Base-by-base conservation (phyloP, 2,329 filamentous ascomycete genomes). In the Xylaria sp. region DNA sequence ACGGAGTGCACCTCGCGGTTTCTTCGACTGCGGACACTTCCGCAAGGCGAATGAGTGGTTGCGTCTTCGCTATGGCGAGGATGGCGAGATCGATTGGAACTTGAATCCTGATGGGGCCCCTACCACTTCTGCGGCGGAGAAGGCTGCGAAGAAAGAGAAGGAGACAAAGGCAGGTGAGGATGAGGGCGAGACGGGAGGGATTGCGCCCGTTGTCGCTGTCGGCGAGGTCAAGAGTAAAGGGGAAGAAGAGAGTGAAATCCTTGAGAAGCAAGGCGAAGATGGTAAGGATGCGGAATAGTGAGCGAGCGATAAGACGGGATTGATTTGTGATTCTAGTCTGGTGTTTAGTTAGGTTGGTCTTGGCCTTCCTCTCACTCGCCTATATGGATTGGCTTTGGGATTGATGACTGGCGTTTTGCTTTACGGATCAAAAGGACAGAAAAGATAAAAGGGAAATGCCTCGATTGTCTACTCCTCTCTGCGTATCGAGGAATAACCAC, bases 41-140 rank as follows among this genome's bases (percentile, higher is more conserved):
- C 90, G 85, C 71, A 88, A 90, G 82, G 89, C 92, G 56, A 97
- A 97, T 77, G 90, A 92, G 75, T 99, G 96, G 96, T 84, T 99
- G 25, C 83, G 87, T 62, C 80, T 86, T 74, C 86, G 92, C 67
- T 97, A 98, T 80, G 96, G 96, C 0, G 83, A 87, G n/a, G 91
- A 90, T 2, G 91, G 89, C 1, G 88, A 90, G 76, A 94, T 99
- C 75, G 91, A 98, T 79, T 99, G 96, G 95, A 90, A 91, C 77
- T 78, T 91, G 64, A 77, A 75, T 36, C 80, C 82, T 1, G 81
- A 74, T 15, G 75, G 74, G 2, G 70, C 71, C 39, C 79, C 77
- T 64, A 73, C 69, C 48, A 63, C 69, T 59, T 66, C 62, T 31
- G 72, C 69, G 49, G 74, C 69, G 41, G 69, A 71, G 67, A 67